A percentile compares a stretch with the other conserved stretches of the same genome.
These are phyloP conservation scores for Geopyxis carbonaria DNA, from an alignment of 495 filamentous ascomycete species.

Conservation along the genomic window DNA sequence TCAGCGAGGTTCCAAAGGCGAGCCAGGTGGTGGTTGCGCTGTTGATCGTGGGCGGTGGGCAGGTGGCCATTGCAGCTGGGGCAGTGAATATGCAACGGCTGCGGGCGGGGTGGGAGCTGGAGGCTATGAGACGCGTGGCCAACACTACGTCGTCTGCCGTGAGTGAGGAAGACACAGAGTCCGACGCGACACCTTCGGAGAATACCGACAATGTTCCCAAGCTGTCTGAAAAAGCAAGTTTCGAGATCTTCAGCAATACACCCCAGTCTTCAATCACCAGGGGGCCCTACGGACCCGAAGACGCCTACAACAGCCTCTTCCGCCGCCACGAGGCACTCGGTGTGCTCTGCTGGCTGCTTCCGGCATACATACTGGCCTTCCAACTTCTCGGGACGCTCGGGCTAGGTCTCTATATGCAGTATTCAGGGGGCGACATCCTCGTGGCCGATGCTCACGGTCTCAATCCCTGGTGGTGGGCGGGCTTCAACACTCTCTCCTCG, in stretches of 20 bases:
- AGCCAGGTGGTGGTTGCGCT: slow-evolving; percentile 56
- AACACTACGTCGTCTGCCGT: slow-evolving; percentile 17
- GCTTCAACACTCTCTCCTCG: slow-evolving; percentile 54
- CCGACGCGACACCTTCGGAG: not conserved
- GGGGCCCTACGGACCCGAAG: too few relatives aligned
- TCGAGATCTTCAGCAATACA: too few relatives aligned
- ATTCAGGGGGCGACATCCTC: slow-evolving; percentile 38
- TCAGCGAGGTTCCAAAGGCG: slow-evolving; percentile 37
- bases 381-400: slow-evolving; percentile 54
- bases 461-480: slow-evolving; percentile 45
- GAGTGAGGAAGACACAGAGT: not conserved
- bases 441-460: slow-evolving; percentile 52
- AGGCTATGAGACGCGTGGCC: slow-evolving; percentile 31
- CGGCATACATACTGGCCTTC: slow-evolving; percentile 55
- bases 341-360: slow-evolving; percentile 51
- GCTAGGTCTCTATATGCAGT: slow-evolving; percentile 52
- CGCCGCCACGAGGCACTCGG: slow-evolving; percentile 32
- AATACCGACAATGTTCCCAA: slow-evolving; percentile 33
- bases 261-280: too few relatives aligned
- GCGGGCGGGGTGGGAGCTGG: slow-evolving; percentile 30
- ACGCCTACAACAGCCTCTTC: slow-evolving; percentile 31
- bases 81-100: slow-evolving; percentile 19
- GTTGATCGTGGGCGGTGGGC: slow-evolving; percentile 10
- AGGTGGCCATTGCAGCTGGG: slow-evolving; percentile 7
- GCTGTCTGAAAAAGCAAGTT: too few relatives aligned